Percentiles rank a stretch among this genome's conserved stretches.
phyloP scores from a whole-genome alignment of 208 protist species.

The Giardia duodenalis region DNA sequence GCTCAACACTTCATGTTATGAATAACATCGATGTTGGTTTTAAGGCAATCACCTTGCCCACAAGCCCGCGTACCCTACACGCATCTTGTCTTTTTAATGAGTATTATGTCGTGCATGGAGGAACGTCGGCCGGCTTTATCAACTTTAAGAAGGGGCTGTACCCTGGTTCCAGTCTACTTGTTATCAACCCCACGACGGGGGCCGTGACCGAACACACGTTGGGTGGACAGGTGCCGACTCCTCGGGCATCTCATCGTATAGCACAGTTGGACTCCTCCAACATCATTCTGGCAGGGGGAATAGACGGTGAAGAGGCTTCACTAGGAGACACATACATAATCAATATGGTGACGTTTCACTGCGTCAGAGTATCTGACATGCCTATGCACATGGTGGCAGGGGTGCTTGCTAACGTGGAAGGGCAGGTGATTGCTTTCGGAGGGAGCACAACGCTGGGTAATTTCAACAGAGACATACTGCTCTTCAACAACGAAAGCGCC shows the following conservation, averaged over 20 bases:
- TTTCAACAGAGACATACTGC: background rate
- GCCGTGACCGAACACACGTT: background rate
- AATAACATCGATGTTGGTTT: background rate
- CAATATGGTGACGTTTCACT: background rate
- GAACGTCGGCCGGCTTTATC: background rate
- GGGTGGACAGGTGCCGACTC: background rate
- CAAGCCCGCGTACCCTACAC: background rate
- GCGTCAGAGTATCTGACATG: background rate
- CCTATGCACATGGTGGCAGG: background rate
- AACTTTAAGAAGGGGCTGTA: background rate
- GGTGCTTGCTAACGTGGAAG: background rate
- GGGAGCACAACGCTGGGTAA: background rate
- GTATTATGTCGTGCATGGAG: background rate
- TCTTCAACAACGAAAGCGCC: background rate
- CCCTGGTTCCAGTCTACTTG: background rate
- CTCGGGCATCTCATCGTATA: background rate
- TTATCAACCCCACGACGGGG: background rate
- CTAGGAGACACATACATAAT: background rate
- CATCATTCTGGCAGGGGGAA: background rate
- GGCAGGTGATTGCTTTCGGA: background rate
- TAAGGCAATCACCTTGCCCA: background rate
- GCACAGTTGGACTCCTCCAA: background rate
- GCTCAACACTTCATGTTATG: background rate
- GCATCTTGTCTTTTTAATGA: background rate
- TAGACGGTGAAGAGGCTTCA: background rate